Conservation (phyloP, 2,329 filamentous ascomycete genomes). For the Berkeleyomyces rouxiae region DNA sequence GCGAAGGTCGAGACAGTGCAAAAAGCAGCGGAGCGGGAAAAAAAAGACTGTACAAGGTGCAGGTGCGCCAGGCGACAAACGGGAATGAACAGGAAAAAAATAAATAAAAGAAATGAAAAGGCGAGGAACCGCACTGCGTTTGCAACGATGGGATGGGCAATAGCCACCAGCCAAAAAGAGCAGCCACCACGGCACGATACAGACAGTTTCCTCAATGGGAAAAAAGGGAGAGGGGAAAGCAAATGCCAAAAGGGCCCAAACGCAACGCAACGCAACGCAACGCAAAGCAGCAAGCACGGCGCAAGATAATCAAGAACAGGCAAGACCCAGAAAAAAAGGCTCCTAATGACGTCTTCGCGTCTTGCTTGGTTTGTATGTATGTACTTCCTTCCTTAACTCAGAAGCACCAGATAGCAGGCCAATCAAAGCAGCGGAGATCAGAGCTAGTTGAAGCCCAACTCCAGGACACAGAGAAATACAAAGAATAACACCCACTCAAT, state of each 20-base stretch:
- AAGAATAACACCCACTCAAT: neutral
- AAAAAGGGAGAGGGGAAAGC: neutral
- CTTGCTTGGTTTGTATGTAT: neutral
- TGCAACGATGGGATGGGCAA: neutral
- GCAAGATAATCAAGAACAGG: neutral
- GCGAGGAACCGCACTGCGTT: neutral
- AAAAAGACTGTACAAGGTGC: neutral
- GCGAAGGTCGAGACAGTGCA: neutral
- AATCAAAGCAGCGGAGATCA: neutral
- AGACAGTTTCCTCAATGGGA: neutral
- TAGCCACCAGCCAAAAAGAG: no score
- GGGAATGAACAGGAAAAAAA: neutral
- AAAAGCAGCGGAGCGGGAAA: neutral
- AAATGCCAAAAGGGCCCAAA: neutral
- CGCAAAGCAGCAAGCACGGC: no score
- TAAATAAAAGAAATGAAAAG: neutral
- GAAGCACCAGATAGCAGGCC: neutral
- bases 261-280: neutral
- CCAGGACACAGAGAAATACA: neutral
- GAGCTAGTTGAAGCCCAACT: neutral
- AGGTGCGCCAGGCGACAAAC: neutral
- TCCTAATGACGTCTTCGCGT: neutral
- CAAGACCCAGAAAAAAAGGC: slow-evolving; percentile 1
- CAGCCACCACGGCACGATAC: neutral
- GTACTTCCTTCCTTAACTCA: neutral